Percentiles rank a stretch among this genome's conserved stretches.
Conservation (phyloP, 352 stramenopile genomes). For the Phytophthora agathidicida region DNA sequence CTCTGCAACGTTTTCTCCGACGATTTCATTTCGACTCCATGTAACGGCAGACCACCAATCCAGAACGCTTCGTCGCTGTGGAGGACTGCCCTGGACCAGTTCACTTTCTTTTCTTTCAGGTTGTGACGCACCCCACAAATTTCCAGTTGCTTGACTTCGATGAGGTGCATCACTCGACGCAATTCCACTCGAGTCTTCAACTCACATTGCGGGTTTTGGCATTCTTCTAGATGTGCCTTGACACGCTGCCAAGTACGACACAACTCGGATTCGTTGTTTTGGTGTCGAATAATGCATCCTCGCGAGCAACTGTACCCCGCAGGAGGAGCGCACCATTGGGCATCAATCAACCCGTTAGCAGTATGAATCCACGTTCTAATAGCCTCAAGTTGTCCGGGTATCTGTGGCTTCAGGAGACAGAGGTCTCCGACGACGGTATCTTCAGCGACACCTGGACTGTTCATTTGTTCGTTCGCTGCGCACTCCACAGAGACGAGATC, state of each 20-base stretch:
- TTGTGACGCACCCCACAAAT: neutral
- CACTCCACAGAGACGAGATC: neutral
- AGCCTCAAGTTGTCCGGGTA: slow-evolving; percentile 3
- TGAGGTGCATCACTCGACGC: neutral
- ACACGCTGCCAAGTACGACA: neutral
- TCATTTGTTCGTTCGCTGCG: neutral
- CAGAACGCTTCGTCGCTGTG: neutral
- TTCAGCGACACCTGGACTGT: neutral
- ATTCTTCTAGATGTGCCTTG: slow-evolving; percentile 1
- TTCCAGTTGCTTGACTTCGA: slow-evolving; percentile 16
- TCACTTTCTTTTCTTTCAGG: slow-evolving; percentile 5
- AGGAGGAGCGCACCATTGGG: slow-evolving; percentile 1
- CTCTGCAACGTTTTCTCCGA: neutral
- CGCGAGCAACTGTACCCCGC: slow-evolving; percentile 3
- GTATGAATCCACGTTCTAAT: slow-evolving; percentile 3
- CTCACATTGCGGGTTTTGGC: slow-evolving; percentile 3
- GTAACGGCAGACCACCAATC: neutral
- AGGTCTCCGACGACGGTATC: neutral
- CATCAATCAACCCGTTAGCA: neutral
- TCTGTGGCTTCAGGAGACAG: slow-evolving; percentile 8
- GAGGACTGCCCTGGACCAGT: neutral
- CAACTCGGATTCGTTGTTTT: neutral
- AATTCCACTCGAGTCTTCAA: slow-evolving; percentile 4
- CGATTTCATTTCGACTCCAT: neutral
- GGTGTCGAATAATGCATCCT: neutral